Conservation (phyloP, 2,329 filamentous ascomycete species). For the Colletotrichum spinosum region DNA sequence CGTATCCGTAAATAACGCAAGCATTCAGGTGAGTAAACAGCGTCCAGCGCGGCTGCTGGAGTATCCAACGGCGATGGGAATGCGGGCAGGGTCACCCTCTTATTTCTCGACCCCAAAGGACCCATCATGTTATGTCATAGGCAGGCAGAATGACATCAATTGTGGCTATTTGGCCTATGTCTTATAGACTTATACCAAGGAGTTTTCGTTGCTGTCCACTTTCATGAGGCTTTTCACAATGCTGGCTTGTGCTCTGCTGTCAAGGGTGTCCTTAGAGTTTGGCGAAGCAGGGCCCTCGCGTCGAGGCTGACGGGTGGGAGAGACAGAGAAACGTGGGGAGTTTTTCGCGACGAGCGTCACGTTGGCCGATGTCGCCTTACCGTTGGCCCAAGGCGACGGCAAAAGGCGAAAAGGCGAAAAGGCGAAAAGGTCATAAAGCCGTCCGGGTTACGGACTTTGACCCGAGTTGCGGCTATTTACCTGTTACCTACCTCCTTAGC, state of each 20-base stretch:
- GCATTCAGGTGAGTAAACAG: too few species aligned
- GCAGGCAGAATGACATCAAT: constrained; percentile 19
- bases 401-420: not conserved
- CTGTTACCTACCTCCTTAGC: too few species aligned
- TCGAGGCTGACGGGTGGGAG: not conserved
- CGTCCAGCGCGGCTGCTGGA: not conserved
- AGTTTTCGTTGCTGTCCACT: not conserved
- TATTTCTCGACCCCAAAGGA: constrained; percentile 1
- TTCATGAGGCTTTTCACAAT: not conserved
- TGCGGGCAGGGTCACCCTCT: constrained; percentile 1
- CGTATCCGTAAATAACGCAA: constrained; percentile 15
- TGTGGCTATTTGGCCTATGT: constrained; percentile 9
- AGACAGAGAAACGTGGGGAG: not conserved
- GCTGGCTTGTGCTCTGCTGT: not conserved
- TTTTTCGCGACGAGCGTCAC: constrained; percentile 2
- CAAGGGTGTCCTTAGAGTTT: not conserved
- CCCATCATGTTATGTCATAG: constrained; percentile 25
- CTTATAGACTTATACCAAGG: not conserved
- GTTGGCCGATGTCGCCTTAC: constrained; percentile 27
- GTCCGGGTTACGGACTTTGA: constrained; percentile 1
- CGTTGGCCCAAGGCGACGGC: constrained; percentile 12
- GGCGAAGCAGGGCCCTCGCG: not conserved
- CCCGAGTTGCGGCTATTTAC: not conserved
- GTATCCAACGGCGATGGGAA: not conserved
- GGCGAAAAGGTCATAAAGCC: not conserved